Evolutionary conservation across 352 stramenopile genomes (phyloP), one percentile per base, ranked within the genome.

Genomic region (Globisporangium acanthophoron): DNA sequence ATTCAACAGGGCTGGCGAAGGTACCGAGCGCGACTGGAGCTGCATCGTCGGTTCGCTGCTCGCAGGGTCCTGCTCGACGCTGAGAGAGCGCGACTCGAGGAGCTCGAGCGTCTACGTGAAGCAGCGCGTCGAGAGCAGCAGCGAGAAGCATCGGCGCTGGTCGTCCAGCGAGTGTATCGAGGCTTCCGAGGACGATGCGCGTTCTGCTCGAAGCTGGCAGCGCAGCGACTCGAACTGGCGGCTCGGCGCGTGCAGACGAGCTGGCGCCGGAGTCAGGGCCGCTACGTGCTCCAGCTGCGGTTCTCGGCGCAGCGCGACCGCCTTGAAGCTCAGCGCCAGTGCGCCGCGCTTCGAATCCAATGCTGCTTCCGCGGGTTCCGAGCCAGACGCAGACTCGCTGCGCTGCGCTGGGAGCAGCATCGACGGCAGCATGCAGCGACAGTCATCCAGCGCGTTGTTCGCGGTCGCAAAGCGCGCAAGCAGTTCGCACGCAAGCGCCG

Each of bases 241-340:
- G 74, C 62, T 13, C 62, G 71, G 0, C 74, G 62, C 9, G 57
- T 88, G 3, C 75, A 90, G 56, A 65, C 58, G 0, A 79, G 71
- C 55, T 88, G 78, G 72, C 72, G 77, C 15, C 64, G 67, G n/a
- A 68, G 71, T 46, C 67, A 71, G 46, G 70, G 68, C 0, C 55
- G 63, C 9, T 80, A 80, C 37, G 76, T 62, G 15, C 61, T 89
- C 0, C 73, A 76, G 45, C 46, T 85, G 13, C 79, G 79, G 0
- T 87, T 89, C 45, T 57, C 67, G 0, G 77, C 70, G 3, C 71
- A 85, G 50, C 67, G 70, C 1, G 67, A 81, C 2, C 56, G 70
- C 43, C 64, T 83, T 11, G 62, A 61, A 0, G 66, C 69, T 5
- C 65, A 58, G 8, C 56, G 65, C 15, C 46, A 70, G 21, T 50